phyloP scores from a whole-genome alignment of 2,329 filamentous ascomycete genomes.

The Penicillium sp. region DNA sequence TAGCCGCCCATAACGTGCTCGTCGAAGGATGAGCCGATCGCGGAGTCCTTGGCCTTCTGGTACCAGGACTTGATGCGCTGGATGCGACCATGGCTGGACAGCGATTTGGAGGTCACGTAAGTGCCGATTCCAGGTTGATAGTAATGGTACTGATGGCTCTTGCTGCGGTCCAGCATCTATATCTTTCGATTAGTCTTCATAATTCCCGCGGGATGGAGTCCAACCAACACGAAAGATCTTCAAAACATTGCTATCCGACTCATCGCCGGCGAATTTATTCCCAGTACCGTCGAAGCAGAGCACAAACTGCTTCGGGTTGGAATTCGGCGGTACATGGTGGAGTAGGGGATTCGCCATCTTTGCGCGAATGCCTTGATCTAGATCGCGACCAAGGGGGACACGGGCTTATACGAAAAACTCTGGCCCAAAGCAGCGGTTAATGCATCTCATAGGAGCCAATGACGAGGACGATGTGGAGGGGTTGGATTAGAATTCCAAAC shows the following conservation, averaged over 20 bases:
- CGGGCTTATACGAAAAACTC: conserved; percentile 13
- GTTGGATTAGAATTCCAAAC: conserved; percentile 9
- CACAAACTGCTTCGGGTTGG: conserved; percentile 38
- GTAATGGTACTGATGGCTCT: conserved; percentile 42
- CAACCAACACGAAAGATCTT: conserved; percentile 45
- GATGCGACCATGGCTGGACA: conserved; percentile 34
- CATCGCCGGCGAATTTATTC: conserved; percentile 44
- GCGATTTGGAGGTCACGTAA: conserved; percentile 39
- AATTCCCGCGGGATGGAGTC: background rate
- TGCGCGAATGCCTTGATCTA: background rate
- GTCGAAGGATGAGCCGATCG: conserved; percentile 75
- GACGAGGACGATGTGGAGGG: conserved; percentile 1
- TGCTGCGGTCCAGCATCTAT: conserved; percentile 42
- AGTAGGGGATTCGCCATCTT: conserved; percentile 19
- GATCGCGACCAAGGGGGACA: background rate
- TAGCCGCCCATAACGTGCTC: conserved; percentile 82
- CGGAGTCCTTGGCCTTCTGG: conserved; percentile 59
- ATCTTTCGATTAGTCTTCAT: background rate
- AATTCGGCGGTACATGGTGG: conserved; percentile 16
- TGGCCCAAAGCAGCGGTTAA: background rate
- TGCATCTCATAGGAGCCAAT: background rate
- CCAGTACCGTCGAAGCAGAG: conserved; percentile 47
- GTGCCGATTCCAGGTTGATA: conserved; percentile 48
- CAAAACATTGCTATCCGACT: conserved; percentile 48
- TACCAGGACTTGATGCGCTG: conserved; percentile 55